A percentile compares a stretch with the other conserved stretches of the same genome.
These are phyloP conservation scores for Clarireedia monteithiana DNA, from an alignment of 2,329 filamentous ascomycete genomes.

Conservation along the genomic window DNA sequence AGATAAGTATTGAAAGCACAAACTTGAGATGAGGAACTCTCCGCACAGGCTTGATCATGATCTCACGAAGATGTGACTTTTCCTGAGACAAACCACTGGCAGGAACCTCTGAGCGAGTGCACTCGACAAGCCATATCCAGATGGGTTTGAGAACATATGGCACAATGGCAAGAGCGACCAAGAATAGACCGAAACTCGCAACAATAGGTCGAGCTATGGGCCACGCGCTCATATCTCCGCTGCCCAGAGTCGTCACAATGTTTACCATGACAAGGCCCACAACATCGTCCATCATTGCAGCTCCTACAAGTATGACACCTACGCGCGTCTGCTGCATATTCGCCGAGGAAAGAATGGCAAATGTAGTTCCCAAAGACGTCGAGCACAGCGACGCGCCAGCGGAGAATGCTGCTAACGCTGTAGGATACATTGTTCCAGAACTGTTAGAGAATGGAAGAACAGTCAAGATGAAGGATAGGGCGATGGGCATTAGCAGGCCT, in stretches of 20 bases:
- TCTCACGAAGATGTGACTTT: background rate
- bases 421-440: slow-evolving; percentile 14
- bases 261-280: slow-evolving; percentile 71
- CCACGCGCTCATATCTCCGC: slow-evolving; percentile 12
- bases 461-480: slow-evolving; percentile 48
- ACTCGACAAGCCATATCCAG: slow-evolving; percentile 4
- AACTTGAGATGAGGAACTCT: slow-evolving; percentile 14
- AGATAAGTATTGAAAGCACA: slow-evolving; percentile 13
- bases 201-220: slow-evolving; percentile 16
- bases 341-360: slow-evolving; percentile 55
- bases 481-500: slow-evolving; percentile 57
- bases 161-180: slow-evolving; percentile 11
- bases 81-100: background rate
- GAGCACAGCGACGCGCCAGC: slow-evolving; percentile 67
- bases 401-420: slow-evolving; percentile 46
- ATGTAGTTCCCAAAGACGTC: slow-evolving; percentile 66
- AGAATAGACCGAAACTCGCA: slow-evolving; percentile 20
- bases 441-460: slow-evolving; percentile 18
- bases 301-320: slow-evolving; percentile 58
- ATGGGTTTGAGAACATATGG: slow-evolving; percentile 15
- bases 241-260: slow-evolving; percentile 59
- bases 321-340: slow-evolving; percentile 45
- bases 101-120: background rate
- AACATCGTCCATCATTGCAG: slow-evolving; percentile 78
- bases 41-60: background rate